phyloP scores from a whole-genome alignment of 495 filamentous ascomycete species.

The Tuber indicum region DNA sequence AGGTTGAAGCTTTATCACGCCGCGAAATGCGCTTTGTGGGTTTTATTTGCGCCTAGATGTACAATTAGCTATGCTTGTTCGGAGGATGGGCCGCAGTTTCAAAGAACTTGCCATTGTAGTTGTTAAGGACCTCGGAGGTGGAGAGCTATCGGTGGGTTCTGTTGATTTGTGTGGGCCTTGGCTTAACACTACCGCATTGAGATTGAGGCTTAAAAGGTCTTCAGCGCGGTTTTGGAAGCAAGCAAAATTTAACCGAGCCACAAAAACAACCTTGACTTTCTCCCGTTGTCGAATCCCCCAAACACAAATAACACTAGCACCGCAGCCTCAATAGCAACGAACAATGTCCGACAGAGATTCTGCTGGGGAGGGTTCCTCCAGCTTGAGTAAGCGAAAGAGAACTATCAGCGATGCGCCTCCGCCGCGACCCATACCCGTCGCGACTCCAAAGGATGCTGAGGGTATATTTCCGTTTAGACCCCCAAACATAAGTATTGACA shows the following conservation, averaged over 20 bases:
- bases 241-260: background rate
- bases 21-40: slow-evolving; percentile 48
- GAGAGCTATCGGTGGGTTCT: background rate
- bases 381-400: background rate
- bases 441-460: background rate
- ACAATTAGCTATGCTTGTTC: slow-evolving; percentile 25
- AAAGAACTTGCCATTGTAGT: slow-evolving; percentile 23
- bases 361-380: background rate
- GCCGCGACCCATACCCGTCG: background rate
- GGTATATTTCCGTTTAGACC: background rate
- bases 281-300: background rate
- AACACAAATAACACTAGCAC: background rate
- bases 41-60: slow-evolving; percentile 45
- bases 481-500: background rate
- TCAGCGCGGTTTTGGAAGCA: slow-evolving; percentile 8
- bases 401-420: background rate
- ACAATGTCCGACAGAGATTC: slow-evolving; percentile 1
- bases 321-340: background rate
- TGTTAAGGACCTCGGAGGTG: slow-evolving; percentile 4
- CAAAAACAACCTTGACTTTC: background rate
- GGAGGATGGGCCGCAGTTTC: background rate
- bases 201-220: slow-evolving; percentile 19
- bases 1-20: slow-evolving; percentile 43
- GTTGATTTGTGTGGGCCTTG: slow-evolving; percentile 2
- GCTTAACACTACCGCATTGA: background rate